These are phyloP conservation scores for Colletotrichum cereale DNA, from an alignment of 2,329 filamentous ascomycete species.

Conservation along the genomic window DNA sequence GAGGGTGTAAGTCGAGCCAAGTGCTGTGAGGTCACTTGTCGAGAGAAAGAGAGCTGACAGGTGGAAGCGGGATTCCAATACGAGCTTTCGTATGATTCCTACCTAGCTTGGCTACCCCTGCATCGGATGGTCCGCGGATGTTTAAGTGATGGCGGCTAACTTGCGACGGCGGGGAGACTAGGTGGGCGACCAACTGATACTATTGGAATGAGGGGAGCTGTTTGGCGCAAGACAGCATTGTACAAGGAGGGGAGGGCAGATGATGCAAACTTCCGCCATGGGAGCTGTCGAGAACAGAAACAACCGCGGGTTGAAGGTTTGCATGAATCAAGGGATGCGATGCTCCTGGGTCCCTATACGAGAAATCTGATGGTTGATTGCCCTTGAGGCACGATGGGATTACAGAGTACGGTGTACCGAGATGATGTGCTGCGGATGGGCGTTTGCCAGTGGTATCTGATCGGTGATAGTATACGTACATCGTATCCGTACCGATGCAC, in stretches of 20 bases:
- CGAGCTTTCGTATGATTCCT: constrained; percentile 8
- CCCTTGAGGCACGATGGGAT: not conserved
- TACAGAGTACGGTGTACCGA: not conserved
- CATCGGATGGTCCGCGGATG: constrained; percentile 12
- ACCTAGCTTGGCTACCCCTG: constrained; percentile 5
- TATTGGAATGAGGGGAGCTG: constrained; percentile 17
- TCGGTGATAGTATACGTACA: not conserved
- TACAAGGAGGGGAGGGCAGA: not conserved
- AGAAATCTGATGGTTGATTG: not conserved
- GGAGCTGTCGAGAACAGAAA: not conserved
- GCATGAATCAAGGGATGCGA: constrained; percentile 1
- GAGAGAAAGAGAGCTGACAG: not conserved
- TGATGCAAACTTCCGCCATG: not conserved
- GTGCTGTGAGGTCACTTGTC: constrained; percentile 12
- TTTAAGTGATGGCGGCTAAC: constrained; percentile 31
- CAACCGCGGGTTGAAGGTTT: not conserved
- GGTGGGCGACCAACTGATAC: not conserved
- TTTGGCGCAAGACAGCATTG: no score
- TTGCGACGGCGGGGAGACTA: not conserved
- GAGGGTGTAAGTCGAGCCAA: not conserved
- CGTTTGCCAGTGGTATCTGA: not conserved
- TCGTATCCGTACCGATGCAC: constrained; percentile 2
- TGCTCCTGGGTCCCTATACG: not conserved
- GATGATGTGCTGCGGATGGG: not conserved
- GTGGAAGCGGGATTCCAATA: constrained; percentile 18